phyloP scores from a whole-genome alignment of 2,329 filamentous ascomycete species.

The Aspergillus niger region DNA sequence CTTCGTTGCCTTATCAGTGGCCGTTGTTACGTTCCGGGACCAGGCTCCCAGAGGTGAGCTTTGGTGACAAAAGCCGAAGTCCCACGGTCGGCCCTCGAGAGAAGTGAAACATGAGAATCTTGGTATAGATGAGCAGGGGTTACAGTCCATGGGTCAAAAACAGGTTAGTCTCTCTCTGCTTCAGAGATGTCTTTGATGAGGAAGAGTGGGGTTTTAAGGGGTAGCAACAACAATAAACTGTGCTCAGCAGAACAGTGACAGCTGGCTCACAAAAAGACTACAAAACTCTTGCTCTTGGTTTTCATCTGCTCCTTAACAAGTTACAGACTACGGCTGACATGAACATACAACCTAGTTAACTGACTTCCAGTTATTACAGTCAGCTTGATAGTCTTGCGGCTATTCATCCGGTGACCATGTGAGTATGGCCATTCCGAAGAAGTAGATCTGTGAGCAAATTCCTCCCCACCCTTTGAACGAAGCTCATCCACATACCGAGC shows the following conservation, averaged over 20 bases:
- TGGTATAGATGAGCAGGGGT: neutral
- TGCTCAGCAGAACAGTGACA: neutral
- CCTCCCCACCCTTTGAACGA: neutral
- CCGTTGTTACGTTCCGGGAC: constrained; percentile 42
- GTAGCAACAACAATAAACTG: neutral
- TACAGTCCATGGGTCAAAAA: neutral
- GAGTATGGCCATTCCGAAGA: neutral
- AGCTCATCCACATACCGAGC: neutral
- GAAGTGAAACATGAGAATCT: neutral
- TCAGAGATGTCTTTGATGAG: neutral
- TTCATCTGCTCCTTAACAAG: neutral
- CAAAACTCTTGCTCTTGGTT: neutral
- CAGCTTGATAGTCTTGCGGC: neutral
- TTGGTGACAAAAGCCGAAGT: neutral
- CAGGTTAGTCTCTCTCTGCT: neutral
- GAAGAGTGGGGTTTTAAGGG: neutral
- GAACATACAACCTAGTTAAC: neutral
- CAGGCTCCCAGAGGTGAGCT: constrained; percentile 12
- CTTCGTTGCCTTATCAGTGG: constrained; percentile 10
- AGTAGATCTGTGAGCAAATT: constrained; percentile 10
- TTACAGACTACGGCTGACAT: neutral
- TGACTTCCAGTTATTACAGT: neutral
- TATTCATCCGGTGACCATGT: neutral
- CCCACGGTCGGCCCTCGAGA: neutral
- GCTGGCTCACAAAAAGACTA: neutral